Base-by-base conservation (phyloP, 1,284 basidiomycete species). In the Cryptococcus sp. region DNA sequence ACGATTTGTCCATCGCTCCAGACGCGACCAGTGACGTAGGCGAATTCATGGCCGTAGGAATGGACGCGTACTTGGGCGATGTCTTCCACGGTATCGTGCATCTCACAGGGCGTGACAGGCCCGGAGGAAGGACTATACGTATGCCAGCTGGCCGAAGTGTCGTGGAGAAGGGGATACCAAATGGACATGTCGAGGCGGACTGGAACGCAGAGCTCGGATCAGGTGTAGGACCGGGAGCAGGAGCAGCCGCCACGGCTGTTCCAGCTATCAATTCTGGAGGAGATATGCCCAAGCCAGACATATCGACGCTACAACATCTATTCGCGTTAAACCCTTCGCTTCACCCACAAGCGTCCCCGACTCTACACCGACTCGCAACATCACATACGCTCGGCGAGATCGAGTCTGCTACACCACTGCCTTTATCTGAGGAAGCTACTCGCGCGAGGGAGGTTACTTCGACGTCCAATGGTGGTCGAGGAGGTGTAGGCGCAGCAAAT, bases 11-110 rank as follows among this genome's bases (percentile, higher is more conserved):
- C 6, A 50, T 76, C 3, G 46, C 69, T 1, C 55, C 65, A 3
- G 71, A 71, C 17, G 57, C 63, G 1, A 50, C 60, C 13, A 22
- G 51, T 13, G 73, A 74, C 11, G 63, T 76, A 16, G 76, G 76
- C 58, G 72, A 78, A 55, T 78, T 79, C 60, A 63, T 79, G 57
- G 72, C 74, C 4, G 62, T 78, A 10, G 76, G 75, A 0, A 58
- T 78, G 35, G 71, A 76, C 54, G 60, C 68, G 15, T 73, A 77
- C 47, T 56, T 78, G 1, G 64, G 60, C 41, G 71, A 76, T 47
- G 60, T 77, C 7, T 49, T 77, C 8, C 71, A 76, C 54, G 56
- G 60, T 13, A 41, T 71, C 10, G 68, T 72, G 1, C 73, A 73
- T 47, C 53, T 77, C 16, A 72, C 69, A 0, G 70, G 64, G 0